Conservation (phyloP, 2,329 filamentous ascomycete species). For the Fusarium torreyae region DNA sequence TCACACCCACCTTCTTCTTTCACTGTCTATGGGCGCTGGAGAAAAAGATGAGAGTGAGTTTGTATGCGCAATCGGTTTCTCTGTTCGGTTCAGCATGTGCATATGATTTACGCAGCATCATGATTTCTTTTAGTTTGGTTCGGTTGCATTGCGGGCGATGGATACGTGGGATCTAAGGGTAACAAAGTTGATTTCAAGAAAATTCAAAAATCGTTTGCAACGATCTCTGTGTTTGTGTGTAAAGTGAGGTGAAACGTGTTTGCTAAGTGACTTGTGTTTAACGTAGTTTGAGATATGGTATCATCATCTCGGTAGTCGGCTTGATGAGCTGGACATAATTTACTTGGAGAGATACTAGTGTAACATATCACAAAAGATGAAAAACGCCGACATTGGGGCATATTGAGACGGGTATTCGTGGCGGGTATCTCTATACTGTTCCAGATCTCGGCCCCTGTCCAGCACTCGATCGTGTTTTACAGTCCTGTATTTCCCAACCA, state of each 20-base stretch:
- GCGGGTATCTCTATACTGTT: constrained; percentile 44
- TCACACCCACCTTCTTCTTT: neutral
- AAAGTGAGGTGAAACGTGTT: constrained; percentile 22
- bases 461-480: constrained; percentile 14
- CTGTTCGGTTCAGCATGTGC: constrained; percentile 19
- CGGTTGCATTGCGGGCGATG: constrained; percentile 29
- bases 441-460: constrained; percentile 23
- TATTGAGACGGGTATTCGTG: constrained; percentile 29
- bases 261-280: constrained; percentile 11
- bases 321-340: constrained; percentile 6
- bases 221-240: constrained; percentile 15
- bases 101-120: constrained; percentile 36
- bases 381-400: constrained; percentile 36
- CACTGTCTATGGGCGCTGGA: constrained; percentile 13
- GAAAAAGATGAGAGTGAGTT: neutral
- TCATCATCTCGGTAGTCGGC: constrained; percentile 5
- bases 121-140: constrained; percentile 29
- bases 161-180: constrained; percentile 28
- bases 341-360: constrained; percentile 22
- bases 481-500: neutral
- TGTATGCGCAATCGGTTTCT: constrained; percentile 12
- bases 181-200: constrained; percentile 18
- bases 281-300: neutral
- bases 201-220: constrained; percentile 33
- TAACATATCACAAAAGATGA: constrained; percentile 27